phyloP scores from a whole-genome alignment of 2,329 filamentous ascomycete genomes.

The Colletotrichum magnum region DNA sequence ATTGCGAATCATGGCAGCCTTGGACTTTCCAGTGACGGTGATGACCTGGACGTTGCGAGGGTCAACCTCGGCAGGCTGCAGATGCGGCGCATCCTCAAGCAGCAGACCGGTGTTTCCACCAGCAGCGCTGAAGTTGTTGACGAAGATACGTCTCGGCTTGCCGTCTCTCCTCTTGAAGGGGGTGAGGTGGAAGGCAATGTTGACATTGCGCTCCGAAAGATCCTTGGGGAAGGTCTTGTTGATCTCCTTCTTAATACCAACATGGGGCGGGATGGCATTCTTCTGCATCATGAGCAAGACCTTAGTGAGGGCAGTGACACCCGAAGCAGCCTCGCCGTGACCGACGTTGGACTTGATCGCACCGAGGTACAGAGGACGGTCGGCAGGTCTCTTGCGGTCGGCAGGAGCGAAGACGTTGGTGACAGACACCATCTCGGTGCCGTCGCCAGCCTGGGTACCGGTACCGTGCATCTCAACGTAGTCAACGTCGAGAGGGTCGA shows the following conservation, averaged over 20 bases:
- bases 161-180: constrained; percentile 64
- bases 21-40: constrained; percentile 69
- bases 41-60: constrained; percentile 71
- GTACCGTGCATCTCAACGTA: constrained; percentile 95
- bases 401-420: constrained; percentile 67
- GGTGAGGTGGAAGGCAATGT: constrained; percentile 69
- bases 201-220: constrained; percentile 69
- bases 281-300: constrained; percentile 76
- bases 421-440: constrained; percentile 85
- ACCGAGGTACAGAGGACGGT: constrained; percentile 72
- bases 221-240: constrained; percentile 73
- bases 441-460: constrained; percentile 88
- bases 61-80: constrained; percentile 62
- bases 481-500: constrained; percentile 82
- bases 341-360: constrained; percentile 76
- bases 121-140: constrained; percentile 81
- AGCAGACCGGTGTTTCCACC: constrained; percentile 80
- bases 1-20: constrained; percentile 71
- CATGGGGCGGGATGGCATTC: constrained; percentile 74
- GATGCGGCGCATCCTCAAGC: constrained; percentile 72
- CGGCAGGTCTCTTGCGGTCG: constrained; percentile 58
- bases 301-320: constrained; percentile 74
- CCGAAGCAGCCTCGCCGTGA: constrained; percentile 74
- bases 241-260: constrained; percentile 76
- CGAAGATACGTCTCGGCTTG: constrained; percentile 63